Conservation (phyloP, 2,329 filamentous ascomycete genomes). For the Neonectria punicea region DNA sequence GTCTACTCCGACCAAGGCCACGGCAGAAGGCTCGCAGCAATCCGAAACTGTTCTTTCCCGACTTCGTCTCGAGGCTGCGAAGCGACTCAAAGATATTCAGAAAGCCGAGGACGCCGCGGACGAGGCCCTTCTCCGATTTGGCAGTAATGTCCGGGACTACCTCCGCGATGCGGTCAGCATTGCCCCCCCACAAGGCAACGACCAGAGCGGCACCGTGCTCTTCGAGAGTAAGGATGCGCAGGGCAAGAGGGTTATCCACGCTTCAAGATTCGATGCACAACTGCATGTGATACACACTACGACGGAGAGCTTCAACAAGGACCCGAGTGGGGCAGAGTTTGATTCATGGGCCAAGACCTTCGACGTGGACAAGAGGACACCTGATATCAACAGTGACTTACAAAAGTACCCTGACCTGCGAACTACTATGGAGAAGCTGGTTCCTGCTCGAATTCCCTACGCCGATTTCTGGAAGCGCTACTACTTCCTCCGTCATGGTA, state of each 20-base stretch:
- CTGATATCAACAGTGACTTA: conserved; percentile 82
- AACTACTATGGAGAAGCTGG: conserved; percentile 91
- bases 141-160: conserved; percentile 88
- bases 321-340: conserved; percentile 81
- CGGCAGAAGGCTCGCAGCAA: conserved; percentile 55
- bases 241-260: conserved; percentile 93
- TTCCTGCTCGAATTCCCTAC: conserved; percentile 94
- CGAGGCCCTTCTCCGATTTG: conserved; percentile 92
- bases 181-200: conserved; percentile 72
- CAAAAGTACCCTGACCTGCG: conserved; percentile 88
- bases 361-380: conserved; percentile 84
- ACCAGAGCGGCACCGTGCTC: conserved; percentile 71
- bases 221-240: conserved; percentile 94
- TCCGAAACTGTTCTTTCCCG: conserved; percentile 77
- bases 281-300: conserved; percentile 94
- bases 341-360: conserved; percentile 78
- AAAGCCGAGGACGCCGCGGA: conserved; percentile 95
- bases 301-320: conserved; percentile 82
- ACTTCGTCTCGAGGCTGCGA: conserved; percentile 80
- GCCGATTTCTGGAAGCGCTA: conserved; percentile 92
- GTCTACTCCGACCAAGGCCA: conserved; percentile 58
- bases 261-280: conserved; percentile 93
- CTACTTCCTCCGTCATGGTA: conserved; percentile 91
- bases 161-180: conserved; percentile 91
- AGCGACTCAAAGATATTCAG: conserved; percentile 88